These are phyloP conservation scores for Penicillium nucicola DNA, from an alignment of 495 filamentous ascomycete species.

Conservation along the genomic window DNA sequence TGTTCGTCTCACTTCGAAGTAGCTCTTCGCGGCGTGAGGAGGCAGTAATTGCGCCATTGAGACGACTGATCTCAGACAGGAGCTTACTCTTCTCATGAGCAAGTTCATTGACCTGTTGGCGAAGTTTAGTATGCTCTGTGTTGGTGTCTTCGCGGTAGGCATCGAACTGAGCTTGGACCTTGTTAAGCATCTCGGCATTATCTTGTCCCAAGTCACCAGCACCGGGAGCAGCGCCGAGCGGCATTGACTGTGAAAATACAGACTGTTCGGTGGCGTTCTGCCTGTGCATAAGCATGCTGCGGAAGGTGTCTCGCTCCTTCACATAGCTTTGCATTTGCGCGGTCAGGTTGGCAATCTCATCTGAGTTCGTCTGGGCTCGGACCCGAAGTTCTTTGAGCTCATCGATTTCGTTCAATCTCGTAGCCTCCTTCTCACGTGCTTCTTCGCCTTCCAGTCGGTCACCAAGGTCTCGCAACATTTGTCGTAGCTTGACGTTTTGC, in stretches of 20 bases:
- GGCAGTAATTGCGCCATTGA: slow-evolving; percentile 77
- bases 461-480: slow-evolving; percentile 75
- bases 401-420: slow-evolving; percentile 67
- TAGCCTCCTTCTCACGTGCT: slow-evolving; percentile 63
- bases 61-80: slow-evolving; percentile 70
- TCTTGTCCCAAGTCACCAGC: slow-evolving; percentile 52
- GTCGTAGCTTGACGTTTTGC: slow-evolving; percentile 80
- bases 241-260: slow-evolving; percentile 63
- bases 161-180: slow-evolving; percentile 88
- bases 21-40: slow-evolving; percentile 81
- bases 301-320: slow-evolving; percentile 94
- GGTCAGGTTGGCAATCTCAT: slow-evolving; percentile 75
- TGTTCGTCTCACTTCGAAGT: slow-evolving; percentile 81
- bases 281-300: slow-evolving; percentile 79
- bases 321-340: slow-evolving; percentile 87
- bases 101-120: slow-evolving; percentile 80
- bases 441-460: slow-evolving; percentile 91
- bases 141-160: slow-evolving; percentile 80
- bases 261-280: slow-evolving; percentile 61
- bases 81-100: slow-evolving; percentile 77
- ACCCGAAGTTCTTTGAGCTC: slow-evolving; percentile 68
- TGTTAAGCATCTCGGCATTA: slow-evolving; percentile 68
- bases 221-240: slow-evolving; percentile 39
- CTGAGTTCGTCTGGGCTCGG: slow-evolving; percentile 56
- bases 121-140: slow-evolving; percentile 73